Base-by-base conservation (phyloP, 306 rosid genomes). In the Arachis hypogaea region DNA sequence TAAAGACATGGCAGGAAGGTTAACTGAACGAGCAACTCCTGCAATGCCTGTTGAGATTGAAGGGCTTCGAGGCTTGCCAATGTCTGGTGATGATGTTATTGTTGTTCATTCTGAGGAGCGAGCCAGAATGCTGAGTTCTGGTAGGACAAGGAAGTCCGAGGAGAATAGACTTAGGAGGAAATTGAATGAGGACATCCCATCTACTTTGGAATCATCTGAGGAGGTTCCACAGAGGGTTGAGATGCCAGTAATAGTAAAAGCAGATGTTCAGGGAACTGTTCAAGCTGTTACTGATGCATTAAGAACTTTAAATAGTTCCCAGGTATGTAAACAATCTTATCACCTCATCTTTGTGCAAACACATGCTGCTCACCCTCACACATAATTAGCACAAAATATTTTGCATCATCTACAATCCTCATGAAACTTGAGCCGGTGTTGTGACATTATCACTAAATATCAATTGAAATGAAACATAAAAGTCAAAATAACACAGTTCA, bases 251-350 rank as follows among this genome's bases (percentile, higher is more conserved):
- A 88, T 91, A 72, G 97, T 94, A 66, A 94, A 91, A 89, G 90
- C 86, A 40, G 99, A 94, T 82, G 99, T 91, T 77, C 97, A 91
- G 92, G 99, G 99, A 59, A 89, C 97, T 9, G 97, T 92, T 71
- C 97, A 94, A 82, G 99, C 97, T n/a, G 91, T 94, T 72, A 85
- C 96, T 30, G 99, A 94, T 77, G 93, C 96, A 58, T 84, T 94
- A 81, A 81, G 64, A 83, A 86, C 91, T 81, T 80, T 92, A 77
- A 92, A 92, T 71, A 94, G 93, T 87, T 87, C 95, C 74, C 97
- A 94, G 96, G 98, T 93, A 72, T 77, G 77, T 63, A 49, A 88
- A 91, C 44, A 49, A 78, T 72, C 38, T 30, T 16, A 22, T 22
- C 0, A 22, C 28, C 28, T 22, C 28, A 22, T 22, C 28, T 22